phyloP scores from a whole-genome alignment of 108 stramenopile genomes.

The Stephanodiscus minutulus region DNA sequence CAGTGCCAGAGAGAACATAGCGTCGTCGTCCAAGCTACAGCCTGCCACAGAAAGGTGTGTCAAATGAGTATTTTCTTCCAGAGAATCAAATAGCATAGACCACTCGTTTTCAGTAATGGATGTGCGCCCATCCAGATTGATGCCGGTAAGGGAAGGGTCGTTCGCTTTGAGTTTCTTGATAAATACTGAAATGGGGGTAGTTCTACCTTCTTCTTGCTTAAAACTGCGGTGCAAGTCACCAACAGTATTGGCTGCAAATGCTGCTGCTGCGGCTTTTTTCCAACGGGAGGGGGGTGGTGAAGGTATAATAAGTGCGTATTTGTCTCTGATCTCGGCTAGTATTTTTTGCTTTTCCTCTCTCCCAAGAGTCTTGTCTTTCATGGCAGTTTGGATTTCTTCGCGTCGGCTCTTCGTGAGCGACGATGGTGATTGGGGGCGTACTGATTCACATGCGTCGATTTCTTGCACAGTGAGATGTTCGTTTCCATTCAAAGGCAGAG shows the following conservation, averaged over 20 bases:
- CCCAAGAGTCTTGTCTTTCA: slow-evolving; percentile 29
- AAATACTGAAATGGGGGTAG: background rate
- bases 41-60: slow-evolving; percentile 14
- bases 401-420: background rate
- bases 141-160: slow-evolving; percentile 13
- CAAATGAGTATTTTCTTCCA: slow-evolving; percentile 13
- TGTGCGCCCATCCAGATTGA: slow-evolving; percentile 23
- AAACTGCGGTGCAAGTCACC: background rate
- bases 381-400: slow-evolving; percentile 15
- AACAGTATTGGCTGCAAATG: too few species aligned
- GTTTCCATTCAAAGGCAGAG: too few species aligned
- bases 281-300: background rate
- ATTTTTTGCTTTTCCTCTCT: slow-evolving; percentile 18
- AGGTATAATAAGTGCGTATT: slow-evolving; percentile 2
- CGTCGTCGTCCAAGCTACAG: slow-evolving; percentile 7
- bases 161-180: slow-evolving; percentile 12
- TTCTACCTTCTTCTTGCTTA: background rate
- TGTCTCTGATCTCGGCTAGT: slow-evolving; percentile 26
- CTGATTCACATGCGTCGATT: background rate
- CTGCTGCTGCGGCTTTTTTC: too few species aligned
- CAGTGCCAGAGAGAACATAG: slow-evolving; percentile 1
- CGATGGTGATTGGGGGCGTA: background rate
- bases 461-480: too few species aligned
- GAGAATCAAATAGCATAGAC: slow-evolving; percentile 14
- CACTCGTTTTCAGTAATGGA: slow-evolving; percentile 1